Conservation (phyloP, 108 stramenopile species). For the Fragilaria crotonensis region DNA sequence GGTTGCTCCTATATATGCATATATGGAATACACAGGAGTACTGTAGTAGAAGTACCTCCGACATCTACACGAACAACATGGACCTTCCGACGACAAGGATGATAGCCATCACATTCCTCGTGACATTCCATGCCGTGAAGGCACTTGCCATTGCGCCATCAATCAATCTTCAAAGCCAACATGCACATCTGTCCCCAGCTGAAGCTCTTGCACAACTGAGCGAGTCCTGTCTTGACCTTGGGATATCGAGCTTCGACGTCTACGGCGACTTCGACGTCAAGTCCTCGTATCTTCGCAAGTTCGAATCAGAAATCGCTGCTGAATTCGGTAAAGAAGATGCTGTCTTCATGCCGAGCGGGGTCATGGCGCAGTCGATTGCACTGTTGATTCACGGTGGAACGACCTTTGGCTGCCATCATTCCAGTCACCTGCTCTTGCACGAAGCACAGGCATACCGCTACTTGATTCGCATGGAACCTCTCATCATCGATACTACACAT, state of each 20-base stretch:
- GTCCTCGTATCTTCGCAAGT: constrained; percentile 41
- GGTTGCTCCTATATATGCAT: too few relatives aligned
- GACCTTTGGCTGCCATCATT: constrained; percentile 57
- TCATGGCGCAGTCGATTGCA: constrained; percentile 75
- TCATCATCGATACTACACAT: constrained; percentile 16
- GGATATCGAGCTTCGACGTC: constrained; percentile 29
- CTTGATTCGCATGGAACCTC: constrained; percentile 34
- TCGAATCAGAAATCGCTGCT: constrained; percentile 56
- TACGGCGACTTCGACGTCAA: constrained; percentile 52
- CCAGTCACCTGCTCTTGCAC: constrained; percentile 65
- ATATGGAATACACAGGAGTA: too few relatives aligned
- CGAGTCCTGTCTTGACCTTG: constrained; percentile 20
- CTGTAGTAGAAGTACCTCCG: too few relatives aligned
- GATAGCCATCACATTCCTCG: too few relatives aligned
- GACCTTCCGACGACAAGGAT: too few relatives aligned
- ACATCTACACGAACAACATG: too few relatives aligned
- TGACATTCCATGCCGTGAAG: too few relatives aligned
- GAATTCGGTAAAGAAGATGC: constrained; percentile 69
- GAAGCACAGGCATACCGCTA: constrained; percentile 51
- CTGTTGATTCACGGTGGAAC: constrained; percentile 39
- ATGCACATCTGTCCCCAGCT: constrained; percentile 21
- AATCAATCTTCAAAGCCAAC: constrained; percentile 14
- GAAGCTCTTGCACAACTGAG: constrained; percentile 20
- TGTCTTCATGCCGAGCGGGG: constrained; percentile 72
- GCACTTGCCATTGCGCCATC: too few relatives aligned